Evolutionary conservation across 2,329 filamentous ascomycete species (phyloP).

Genomic region (Fusarium begoniae): DNA sequence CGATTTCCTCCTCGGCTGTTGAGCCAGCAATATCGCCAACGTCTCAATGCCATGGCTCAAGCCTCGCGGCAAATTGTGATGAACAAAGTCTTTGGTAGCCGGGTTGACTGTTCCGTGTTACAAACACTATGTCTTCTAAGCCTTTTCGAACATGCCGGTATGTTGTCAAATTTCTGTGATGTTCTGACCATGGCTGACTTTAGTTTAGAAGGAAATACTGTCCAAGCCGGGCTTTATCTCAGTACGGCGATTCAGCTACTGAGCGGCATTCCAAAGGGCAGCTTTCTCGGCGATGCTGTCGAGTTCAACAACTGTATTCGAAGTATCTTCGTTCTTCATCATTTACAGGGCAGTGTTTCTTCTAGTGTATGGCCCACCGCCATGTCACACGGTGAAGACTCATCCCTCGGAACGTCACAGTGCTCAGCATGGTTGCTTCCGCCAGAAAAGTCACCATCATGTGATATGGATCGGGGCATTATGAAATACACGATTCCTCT

Average conservation of each 20-base stretch:
- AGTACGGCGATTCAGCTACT: not conserved
- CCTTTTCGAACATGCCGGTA: not conserved
- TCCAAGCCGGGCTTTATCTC: not conserved
- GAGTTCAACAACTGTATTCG: not conserved
- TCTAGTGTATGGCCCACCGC: not conserved
- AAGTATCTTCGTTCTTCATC: not conserved
- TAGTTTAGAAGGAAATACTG: not conserved
- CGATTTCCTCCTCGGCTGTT: not conserved
- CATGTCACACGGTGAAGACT: not conserved
- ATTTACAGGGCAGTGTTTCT: not conserved
- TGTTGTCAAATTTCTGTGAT: accelerated
- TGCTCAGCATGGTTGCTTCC: not conserved
- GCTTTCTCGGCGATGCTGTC: not conserved
- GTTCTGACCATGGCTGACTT: accelerated
- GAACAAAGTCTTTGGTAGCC: not conserved
- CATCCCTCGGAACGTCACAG: not conserved
- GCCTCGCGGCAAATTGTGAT: not conserved
- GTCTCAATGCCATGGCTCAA: not conserved
- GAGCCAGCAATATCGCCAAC: not conserved
- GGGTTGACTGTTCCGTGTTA: not conserved
- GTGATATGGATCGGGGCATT: not conserved
- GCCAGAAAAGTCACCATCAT: not conserved
- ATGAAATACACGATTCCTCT: not conserved
- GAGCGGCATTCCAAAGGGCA: accelerated
- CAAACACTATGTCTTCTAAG: not conserved